Evolutionary conservation across 2,329 filamentous ascomycete species (phyloP).

Genomic region (Pezicula carpinea): DNA sequence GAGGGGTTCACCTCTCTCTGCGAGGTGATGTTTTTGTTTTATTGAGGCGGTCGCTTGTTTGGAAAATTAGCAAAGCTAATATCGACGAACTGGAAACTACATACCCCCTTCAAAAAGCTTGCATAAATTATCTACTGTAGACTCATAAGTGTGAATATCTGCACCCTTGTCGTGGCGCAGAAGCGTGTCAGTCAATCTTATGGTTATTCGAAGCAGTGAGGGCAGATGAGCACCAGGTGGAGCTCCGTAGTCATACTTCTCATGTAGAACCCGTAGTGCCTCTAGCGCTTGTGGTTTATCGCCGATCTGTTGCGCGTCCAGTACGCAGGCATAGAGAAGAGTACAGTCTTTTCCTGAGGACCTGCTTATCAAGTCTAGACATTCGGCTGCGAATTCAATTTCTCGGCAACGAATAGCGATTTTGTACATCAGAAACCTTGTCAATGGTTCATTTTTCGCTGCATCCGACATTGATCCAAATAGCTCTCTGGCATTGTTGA

Average conservation of each 20-base stretch:
- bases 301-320: conserved; percentile 66
- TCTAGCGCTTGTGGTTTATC: conserved; percentile 56
- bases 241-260: conserved; percentile 44
- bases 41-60: conserved; percentile 38
- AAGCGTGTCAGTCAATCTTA: conserved; percentile 43
- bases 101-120: conserved; percentile 46
- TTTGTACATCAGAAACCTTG: conserved; percentile 72
- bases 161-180: conserved; percentile 17
- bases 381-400: conserved; percentile 53
- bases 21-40: conserved; percentile 16
- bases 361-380: conserved; percentile 57
- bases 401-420: conserved; percentile 58
- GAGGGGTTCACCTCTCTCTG: conserved; percentile 7
- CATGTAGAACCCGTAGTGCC: conserved; percentile 55
- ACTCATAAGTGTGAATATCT: not conserved
- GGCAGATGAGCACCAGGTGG: conserved; percentile 52
- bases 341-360: conserved; percentile 48
- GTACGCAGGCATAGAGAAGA: conserved; percentile 73
- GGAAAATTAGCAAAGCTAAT: conserved; percentile 16
- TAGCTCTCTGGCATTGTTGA: conserved; percentile 46
- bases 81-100: conserved; percentile 8
- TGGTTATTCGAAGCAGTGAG: conserved; percentile 58
- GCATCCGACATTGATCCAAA: conserved; percentile 56
- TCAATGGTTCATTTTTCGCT: conserved; percentile 57
- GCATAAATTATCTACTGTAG: conserved; percentile 45